A percentile compares a stretch with the other conserved stretches of the same genome.
phyloP scores from a whole-genome alignment of 345 rosid genomes.

The Brassica cretica region DNA sequence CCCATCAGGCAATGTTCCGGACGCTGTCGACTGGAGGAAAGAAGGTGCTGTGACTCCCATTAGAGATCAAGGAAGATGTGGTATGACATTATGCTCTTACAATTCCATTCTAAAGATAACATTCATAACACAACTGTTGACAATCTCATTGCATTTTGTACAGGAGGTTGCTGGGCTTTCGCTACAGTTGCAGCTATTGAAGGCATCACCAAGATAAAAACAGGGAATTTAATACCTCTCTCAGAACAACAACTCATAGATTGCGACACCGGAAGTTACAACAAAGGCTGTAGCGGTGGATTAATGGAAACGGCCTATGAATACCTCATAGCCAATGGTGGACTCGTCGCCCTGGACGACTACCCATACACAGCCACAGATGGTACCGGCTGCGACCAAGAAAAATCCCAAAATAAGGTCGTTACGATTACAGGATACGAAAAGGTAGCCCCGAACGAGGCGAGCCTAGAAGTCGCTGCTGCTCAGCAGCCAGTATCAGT shows the following conservation, averaged over 20 bases:
- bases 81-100: constrained; percentile 43
- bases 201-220: constrained; percentile 71
- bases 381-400: constrained; percentile 42
- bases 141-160: constrained; percentile 6
- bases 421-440: constrained; percentile 54
- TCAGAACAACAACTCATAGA: constrained; percentile 92
- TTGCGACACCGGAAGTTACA: constrained; percentile 46
- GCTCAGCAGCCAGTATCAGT: constrained; percentile 80
- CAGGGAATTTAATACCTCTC: constrained; percentile 60
- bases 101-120: constrained; percentile 13
- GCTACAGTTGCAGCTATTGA: constrained; percentile 86
- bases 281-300: constrained; percentile 83
- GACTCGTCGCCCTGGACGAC: constrained; percentile 52
- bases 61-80: constrained; percentile 84
- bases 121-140: constrained; percentile 1
- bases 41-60: constrained; percentile 78
- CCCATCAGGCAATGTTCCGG: constrained; percentile 31
- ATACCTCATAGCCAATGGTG: constrained; percentile 54
- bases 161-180: constrained; percentile 98
- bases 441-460: constrained; percentile 53
- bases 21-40: constrained; percentile 72
- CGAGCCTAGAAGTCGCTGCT: constrained; percentile 55
- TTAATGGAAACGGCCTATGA: constrained; percentile 66
- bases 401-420: constrained; percentile 39
- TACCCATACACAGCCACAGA: constrained; percentile 66